Base-by-base conservation (phyloP, 2,329 filamentous ascomycete genomes). In the Lachnellula arida region DNA sequence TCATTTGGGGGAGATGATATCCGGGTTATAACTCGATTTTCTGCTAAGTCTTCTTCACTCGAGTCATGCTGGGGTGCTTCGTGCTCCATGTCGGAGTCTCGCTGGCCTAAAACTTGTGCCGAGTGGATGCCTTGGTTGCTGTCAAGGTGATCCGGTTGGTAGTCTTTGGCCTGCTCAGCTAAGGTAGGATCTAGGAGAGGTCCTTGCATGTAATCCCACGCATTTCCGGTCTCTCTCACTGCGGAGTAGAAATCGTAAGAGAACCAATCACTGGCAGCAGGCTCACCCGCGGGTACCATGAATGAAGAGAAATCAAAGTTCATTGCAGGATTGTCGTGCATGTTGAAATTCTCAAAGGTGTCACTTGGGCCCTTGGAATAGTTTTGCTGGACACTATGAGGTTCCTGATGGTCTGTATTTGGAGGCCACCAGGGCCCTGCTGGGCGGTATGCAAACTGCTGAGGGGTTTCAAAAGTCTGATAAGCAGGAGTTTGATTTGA, bases 231-330 rank as follows among this genome's bases (percentile, higher is more conserved):
- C 46, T 65, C 64, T 17, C 56, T 47, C 59, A 65, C 60, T 0
- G 63, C 63, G 12, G 59, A 58, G n/a, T 66, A 64, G 40, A 66
- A 62, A 32, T 65, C 63, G 25, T 58, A 56, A 2, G 62, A 64
- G 22, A 62, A 64, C 63, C 63, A 63, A 2, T 62, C 56, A 49
- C 61, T 57, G 5, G 37, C 51, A 7, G 49, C 23, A 11, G 49
- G 46, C 3, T 17, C 34, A 23, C 56, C 54, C 7, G 59, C 51
- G 14, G 60, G 57, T n/a, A 62, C 51, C n/a, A 64, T 46, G 34
- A 63, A 63, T 17, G 59, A 59, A 9, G 62, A 60, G 42, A 63
- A 63, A 25, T 63, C 62, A 15, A 59, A 60, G 23, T 49, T 46
- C 7, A 49, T 23, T 19, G 49, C 32, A 15, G 46, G 42, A 25